A percentile compares a stretch with the other conserved stretches of the same genome.
phyloP scores from a whole-genome alignment of 192 early-diverging fungal species.

The Umbelopsis vinacea region DNA sequence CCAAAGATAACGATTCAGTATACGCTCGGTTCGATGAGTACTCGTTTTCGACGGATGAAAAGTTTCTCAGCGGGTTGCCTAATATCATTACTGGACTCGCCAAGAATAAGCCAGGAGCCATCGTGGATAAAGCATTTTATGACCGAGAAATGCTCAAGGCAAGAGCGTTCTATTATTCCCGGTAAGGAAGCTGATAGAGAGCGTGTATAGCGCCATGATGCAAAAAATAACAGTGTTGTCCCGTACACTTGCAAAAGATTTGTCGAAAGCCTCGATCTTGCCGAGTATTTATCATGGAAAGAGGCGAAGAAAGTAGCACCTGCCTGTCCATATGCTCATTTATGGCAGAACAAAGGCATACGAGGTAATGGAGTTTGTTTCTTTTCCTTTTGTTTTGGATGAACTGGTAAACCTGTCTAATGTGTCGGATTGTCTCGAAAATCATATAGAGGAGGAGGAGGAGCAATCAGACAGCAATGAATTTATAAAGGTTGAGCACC shows the following conservation, averaged over 20 bases:
- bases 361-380: constrained; percentile 21
- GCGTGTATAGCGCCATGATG: neutral
- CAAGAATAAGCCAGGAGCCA: constrained; percentile 21
- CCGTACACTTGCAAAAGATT: constrained; percentile 29
- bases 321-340: constrained; percentile 56
- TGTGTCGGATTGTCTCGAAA: neutral
- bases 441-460: neutral
- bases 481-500: constrained; percentile 26
- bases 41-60: constrained; percentile 48
- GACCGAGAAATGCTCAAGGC: constrained; percentile 52
- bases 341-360: constrained; percentile 56
- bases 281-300: constrained; percentile 49
- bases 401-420: neutral
- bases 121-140: constrained; percentile 47
- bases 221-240: neutral
- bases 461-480: constrained; percentile 1
- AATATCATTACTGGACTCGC: constrained; percentile 37
- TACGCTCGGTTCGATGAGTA: constrained; percentile 52
- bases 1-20: constrained; percentile 31
- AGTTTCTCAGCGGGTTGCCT: constrained; percentile 49
- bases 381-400: too few relatives aligned
- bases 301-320: constrained; percentile 43
- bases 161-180: constrained; percentile 52
- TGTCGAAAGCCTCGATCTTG: constrained; percentile 49
- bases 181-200: constrained; percentile 29